Base-by-base conservation (phyloP, 2,329 filamentous ascomycete genomes). In the Aureobasidium namibiae region DNA sequence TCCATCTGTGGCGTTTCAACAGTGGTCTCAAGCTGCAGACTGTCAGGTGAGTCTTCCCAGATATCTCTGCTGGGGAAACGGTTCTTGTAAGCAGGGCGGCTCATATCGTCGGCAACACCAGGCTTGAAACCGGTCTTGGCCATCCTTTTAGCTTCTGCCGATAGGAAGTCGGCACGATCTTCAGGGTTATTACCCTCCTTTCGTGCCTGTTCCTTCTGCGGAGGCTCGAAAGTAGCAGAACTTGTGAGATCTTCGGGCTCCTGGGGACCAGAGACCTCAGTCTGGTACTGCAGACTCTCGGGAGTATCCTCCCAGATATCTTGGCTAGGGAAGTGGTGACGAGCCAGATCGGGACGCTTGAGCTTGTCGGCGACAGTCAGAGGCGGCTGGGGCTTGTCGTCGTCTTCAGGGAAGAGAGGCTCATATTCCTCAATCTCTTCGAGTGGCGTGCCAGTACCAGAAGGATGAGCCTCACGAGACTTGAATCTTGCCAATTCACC, bases 231-330 rank as follows among this genome's bases (percentile, higher is more conserved):
- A 0, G 70, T 70, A 26, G 70, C 62, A 7, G 65, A 65, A 33
- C 59, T 67, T 68, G 75, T 70, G 62, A 75, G 68, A 61, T 81
- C 78, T 61, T 78, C 79, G 0, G 79, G 76, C 33, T 81, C 68
- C 67, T 91, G 88, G 1, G 91, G 91, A 0, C 90, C 94, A 2
- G 87, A 89, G 8, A 97, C 92, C 61, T 89, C 91, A 3, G 92
- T 86, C 34, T 81, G 76, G 50, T 83, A 84, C 67, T 94, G 85
- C 56, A 90, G 79, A 73, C 91, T 96, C 68, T 86, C 88, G 4
- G 95, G 94, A 0, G 90, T 87, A 71, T 99, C 95, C 75, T 99
- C 94, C 94, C 94, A 99, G 41, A 97, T 84, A 70, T 99, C 94
- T 71, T 92, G 88, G 72, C 92, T 96, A 1, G 94, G 94, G 73